These are phyloP conservation scores for Metschnikowia reukaufii DNA, from an alignment of 805 yeast genomes.

Conservation along the genomic window DNA sequence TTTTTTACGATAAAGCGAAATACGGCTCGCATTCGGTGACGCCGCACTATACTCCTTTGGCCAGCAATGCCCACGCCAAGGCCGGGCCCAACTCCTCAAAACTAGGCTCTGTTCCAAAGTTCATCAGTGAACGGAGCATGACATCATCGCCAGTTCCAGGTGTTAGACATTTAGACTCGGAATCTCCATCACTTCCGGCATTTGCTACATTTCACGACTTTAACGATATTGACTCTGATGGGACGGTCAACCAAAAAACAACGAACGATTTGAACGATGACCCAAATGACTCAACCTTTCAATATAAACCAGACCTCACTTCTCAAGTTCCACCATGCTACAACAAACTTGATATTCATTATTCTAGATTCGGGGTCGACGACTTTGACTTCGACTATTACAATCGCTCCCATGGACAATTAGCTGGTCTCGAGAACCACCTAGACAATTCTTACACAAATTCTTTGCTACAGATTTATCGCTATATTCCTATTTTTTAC, in stretches of 20 bases:
- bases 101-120: constrained; percentile 44
- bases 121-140: constrained; percentile 53
- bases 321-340: constrained; percentile 67
- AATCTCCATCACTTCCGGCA: constrained; percentile 14
- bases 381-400: constrained; percentile 90
- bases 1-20: constrained; percentile 52
- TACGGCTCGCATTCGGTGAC: constrained; percentile 57
- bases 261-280: constrained; percentile 4
- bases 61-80: constrained; percentile 16
- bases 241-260: constrained; percentile 11
- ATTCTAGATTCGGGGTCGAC: constrained; percentile 87
- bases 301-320: constrained; percentile 17
- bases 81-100: constrained; percentile 13
- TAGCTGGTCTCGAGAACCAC: constrained; percentile 87
- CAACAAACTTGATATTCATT: constrained; percentile 69
- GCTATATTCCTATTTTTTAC: constrained; percentile 73
- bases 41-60: constrained; percentile 40
- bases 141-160: constrained; percentile 17
- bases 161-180: constrained; percentile 1
- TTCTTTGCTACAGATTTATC: constrained; percentile 72
- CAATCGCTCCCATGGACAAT: constrained; percentile 57
- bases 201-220: constrained; percentile 12
- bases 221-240: constrained; percentile 13
- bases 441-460: constrained; percentile 72
- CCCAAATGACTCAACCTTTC: constrained; percentile 20